Conservation (phyloP, 305 asterid species). For the Fraxinus nigra region DNA sequence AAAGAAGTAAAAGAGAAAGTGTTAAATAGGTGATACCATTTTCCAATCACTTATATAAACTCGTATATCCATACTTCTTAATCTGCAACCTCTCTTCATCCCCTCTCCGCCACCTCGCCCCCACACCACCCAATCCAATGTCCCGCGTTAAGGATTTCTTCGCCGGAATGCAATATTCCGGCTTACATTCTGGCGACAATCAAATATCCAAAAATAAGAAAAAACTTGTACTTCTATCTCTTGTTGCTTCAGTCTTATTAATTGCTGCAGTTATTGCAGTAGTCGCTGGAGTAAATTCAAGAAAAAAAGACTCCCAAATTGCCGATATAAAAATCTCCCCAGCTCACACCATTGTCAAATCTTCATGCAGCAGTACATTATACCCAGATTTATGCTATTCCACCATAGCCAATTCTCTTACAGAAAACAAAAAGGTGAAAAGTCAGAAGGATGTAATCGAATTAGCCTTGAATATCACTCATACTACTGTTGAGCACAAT, state of each 20-base stretch:
- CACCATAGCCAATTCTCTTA: conserved; percentile 20
- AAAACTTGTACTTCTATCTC: conserved; percentile 20
- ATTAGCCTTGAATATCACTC: conserved; percentile 30
- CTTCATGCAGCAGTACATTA: conserved; percentile 36
- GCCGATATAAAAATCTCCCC: conserved; percentile 12
- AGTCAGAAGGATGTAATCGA: conserved; percentile 40
- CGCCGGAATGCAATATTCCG: conserved; percentile 14
- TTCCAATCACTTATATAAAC: background rate
- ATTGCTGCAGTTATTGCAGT: conserved; percentile 26
- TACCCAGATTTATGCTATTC: conserved; percentile 45
- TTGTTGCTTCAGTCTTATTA: conserved; percentile 24
- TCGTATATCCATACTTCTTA: background rate
- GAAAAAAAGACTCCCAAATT: background rate
- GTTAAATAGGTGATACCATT: background rate
- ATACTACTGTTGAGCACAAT: conserved; percentile 26
- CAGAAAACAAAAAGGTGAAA: conserved; percentile 10
- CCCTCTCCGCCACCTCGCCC: background rate
- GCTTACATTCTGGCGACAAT: background rate
- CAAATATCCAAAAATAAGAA: conserved; percentile 10
- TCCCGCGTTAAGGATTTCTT: conserved; percentile 4
- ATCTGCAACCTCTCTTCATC: background rate
- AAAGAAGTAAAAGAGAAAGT: background rate
- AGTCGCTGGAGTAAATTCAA: conserved; percentile 29
- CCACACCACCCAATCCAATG: background rate
- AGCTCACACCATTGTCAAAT: conserved; percentile 36